Conservation (phyloP, 306 rosid genomes). For the Comarum palustre region DNA sequence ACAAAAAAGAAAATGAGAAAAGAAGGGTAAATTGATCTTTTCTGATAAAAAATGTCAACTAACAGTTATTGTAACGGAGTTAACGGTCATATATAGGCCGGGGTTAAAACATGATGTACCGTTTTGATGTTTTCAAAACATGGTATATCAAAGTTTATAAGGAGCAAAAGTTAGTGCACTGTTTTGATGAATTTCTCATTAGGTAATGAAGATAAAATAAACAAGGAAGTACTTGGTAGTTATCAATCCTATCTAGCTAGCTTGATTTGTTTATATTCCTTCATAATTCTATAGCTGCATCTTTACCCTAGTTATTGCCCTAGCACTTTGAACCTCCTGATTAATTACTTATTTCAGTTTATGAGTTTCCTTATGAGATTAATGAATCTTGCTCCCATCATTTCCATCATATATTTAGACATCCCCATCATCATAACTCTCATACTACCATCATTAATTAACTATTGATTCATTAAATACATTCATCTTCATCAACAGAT, state of each 20-base stretch:
- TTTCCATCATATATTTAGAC: slow-evolving; percentile 11
- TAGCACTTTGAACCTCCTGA: not conserved
- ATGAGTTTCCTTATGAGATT: slow-evolving; percentile 2
- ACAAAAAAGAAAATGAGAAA: no score
- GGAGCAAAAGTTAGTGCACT: no score
- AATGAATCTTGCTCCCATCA: slow-evolving; percentile 7
- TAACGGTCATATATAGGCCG: no score
- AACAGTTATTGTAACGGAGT: no score
- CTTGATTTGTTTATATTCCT: not conserved
- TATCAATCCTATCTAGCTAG: slow-evolving; percentile 6
- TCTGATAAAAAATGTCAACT: no score
- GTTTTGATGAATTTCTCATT: not conserved
- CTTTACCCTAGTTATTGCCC: not conserved
- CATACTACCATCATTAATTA: not conserved
- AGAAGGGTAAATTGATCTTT: no score
- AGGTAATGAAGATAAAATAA: not conserved
- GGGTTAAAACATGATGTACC: no score
- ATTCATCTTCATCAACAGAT: not conserved
- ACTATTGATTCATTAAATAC: not conserved
- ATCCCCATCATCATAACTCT: not conserved
- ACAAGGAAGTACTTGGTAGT: slow-evolving; percentile 8
- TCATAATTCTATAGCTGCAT: not conserved
- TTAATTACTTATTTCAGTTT: not conserved
- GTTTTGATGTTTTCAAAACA: no score
- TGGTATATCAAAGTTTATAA: no score